These are phyloP conservation scores for Solanum bukasovii DNA, from an alignment of 257 asterid species.

Conservation along the genomic window DNA sequence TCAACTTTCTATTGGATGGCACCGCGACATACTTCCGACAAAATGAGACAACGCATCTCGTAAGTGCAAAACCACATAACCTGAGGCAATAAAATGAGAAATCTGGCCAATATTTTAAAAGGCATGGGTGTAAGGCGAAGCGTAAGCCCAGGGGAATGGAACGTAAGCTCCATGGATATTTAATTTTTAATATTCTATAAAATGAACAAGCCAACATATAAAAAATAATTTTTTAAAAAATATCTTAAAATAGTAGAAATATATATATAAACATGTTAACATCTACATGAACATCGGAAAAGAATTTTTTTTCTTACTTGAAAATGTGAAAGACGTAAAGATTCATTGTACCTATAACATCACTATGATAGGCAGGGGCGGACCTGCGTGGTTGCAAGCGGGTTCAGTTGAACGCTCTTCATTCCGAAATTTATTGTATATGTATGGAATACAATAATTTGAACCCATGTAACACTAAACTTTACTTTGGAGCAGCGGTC, in stretches of 20 bases:
- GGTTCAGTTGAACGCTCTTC: no score
- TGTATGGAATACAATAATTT: no score
- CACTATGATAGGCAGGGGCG: not conserved
- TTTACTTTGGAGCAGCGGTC: no score
- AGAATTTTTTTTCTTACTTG: not conserved
- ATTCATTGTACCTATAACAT: not conserved
- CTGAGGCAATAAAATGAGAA: not conserved
- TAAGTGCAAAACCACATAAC: not conserved
- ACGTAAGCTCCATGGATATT: not conserved
- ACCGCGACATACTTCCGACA: not conserved
- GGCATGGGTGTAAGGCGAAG: not conserved
- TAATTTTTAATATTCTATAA: not conserved
- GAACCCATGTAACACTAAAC: no score
- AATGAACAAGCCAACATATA: not conserved
- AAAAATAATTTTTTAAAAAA: not conserved
- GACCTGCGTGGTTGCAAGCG: no score
- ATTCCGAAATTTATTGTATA: no score
- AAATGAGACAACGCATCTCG: not conserved
- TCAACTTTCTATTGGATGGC: not conserved
- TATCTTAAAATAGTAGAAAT: not conserved
- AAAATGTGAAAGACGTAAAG: not conserved
- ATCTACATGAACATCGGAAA: not conserved
- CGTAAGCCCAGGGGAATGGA: not conserved
- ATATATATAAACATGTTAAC: not conserved
- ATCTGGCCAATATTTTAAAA: not conserved